These are phyloP conservation scores for Rhododendron molle DNA, from an alignment of 148 eudicot species.

Conservation along the genomic window DNA sequence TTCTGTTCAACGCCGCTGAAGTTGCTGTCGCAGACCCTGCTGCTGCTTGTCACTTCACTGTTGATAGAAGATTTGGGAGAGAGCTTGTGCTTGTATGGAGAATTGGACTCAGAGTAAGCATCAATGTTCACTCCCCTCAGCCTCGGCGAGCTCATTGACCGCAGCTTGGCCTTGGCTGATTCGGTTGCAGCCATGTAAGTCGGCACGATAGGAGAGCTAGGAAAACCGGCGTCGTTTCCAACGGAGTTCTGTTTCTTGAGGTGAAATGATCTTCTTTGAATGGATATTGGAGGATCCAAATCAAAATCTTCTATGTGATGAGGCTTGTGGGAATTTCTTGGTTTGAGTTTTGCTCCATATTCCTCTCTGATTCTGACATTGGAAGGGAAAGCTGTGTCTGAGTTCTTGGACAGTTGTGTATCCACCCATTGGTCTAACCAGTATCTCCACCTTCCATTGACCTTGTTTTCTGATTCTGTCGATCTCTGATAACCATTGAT, in stretches of 20 bases:
- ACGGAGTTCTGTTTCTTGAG: constrained; percentile 41
- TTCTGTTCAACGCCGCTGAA: background rate
- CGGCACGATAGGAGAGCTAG: constrained; percentile 44
- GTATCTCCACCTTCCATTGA: constrained; percentile 40
- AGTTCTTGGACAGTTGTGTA: constrained; percentile 32
- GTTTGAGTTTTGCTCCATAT: constrained; percentile 16
- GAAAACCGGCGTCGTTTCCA: constrained; percentile 28
- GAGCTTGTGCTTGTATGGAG: constrained; percentile 60
- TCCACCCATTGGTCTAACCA: constrained; percentile 68
- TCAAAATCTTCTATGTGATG: constrained; percentile 7
- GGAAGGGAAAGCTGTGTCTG: constrained; percentile 21
- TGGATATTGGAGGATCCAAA: constrained; percentile 17
- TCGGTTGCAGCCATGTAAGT: constrained; percentile 80
- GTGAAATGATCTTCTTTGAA: constrained; percentile 42
- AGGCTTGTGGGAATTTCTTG: constrained; percentile 18
- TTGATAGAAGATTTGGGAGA: constrained; percentile 67
- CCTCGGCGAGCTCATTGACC: constrained; percentile 63
- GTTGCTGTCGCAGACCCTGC: background rate
- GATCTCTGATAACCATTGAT: constrained; percentile 38
- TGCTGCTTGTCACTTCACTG: constrained; percentile 44
- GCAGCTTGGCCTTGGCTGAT: constrained; percentile 59
- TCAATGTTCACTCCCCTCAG: constrained; percentile 36
- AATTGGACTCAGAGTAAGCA: constrained; percentile 46
- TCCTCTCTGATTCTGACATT: constrained; percentile 21
- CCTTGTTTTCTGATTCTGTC: constrained; percentile 46